These are phyloP conservation scores for Geranium incanum DNA, from an alignment of 441 rosid species.

Conservation along the genomic window DNA sequence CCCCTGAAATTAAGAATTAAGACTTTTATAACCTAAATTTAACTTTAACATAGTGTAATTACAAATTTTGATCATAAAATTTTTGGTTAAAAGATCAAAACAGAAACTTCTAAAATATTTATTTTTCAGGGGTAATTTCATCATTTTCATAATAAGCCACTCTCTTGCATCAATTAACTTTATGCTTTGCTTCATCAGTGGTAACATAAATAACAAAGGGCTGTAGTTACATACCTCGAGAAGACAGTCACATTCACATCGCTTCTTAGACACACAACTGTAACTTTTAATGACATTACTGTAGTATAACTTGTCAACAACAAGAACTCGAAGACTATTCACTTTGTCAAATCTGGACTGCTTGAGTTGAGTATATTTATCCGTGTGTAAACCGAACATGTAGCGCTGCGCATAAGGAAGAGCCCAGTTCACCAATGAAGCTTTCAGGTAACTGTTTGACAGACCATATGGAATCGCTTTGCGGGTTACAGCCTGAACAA, in stretches of 20 bases:
- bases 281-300: constrained; percentile 49
- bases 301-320: constrained; percentile 62
- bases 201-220: not conserved
- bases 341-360: constrained; percentile 41
- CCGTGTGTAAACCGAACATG: constrained; percentile 48
- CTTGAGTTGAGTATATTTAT: constrained; percentile 46
- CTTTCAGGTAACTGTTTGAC: constrained; percentile 41
- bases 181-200: not conserved
- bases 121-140: too few relatives aligned
- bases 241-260: constrained; percentile 53
- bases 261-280: constrained; percentile 45
- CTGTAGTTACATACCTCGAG: constrained; percentile 49
- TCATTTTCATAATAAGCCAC: too few relatives aligned
- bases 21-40: too few relatives aligned
- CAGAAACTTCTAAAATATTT: too few relatives aligned
- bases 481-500: constrained; percentile 65
- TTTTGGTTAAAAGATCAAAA: too few relatives aligned
- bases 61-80: too few relatives aligned
- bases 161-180: too few relatives aligned
- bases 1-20: too few relatives aligned
- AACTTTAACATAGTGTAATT: too few relatives aligned
- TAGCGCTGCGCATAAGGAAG: constrained; percentile 94
- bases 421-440: constrained; percentile 72
- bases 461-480: constrained; percentile 57
- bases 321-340: constrained; percentile 49